A percentile compares a stretch with the other conserved stretches of the same genome.
Conservation (phyloP, 371 early-diverging fungal species). For the Rhizopus sp. region DNA sequence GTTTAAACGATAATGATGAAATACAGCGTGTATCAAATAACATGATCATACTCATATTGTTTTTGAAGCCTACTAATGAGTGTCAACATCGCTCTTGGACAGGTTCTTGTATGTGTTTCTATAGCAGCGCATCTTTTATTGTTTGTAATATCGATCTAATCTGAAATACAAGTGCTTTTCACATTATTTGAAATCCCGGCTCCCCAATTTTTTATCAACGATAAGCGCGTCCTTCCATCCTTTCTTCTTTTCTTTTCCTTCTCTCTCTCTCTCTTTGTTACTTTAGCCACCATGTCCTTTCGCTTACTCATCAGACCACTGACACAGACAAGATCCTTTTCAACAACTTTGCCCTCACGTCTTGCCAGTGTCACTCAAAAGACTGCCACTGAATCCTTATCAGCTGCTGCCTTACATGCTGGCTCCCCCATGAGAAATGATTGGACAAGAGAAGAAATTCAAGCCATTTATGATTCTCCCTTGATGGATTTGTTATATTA, state of each 20-base stretch:
- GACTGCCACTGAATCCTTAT: constrained; percentile 37
- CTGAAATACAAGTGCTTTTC: no score
- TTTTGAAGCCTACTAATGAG: no score
- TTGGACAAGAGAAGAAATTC: constrained; percentile 79
- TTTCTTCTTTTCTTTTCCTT: constrained; percentile 20
- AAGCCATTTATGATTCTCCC: constrained; percentile 79
- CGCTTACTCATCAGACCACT: constrained; percentile 44
- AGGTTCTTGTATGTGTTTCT: no score
- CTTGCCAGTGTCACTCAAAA: constrained; percentile 55
- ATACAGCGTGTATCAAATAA: no score
- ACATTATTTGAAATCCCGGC: no score
- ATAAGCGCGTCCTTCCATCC: constrained; percentile 5
- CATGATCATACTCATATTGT: no score
- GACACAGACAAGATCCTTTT: constrained; percentile 45
- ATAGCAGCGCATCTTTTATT: no score
- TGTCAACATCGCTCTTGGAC: no score
- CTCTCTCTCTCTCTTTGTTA: constrained; percentile 8
- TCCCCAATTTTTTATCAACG: no score
- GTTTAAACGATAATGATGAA: no score
- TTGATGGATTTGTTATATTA: constrained; percentile 79
- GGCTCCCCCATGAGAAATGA: constrained; percentile 64
- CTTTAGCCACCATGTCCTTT: constrained; percentile 36
- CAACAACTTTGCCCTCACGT: constrained; percentile 50
- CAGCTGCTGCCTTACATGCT: constrained; percentile 65
- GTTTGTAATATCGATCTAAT: no score